Evolutionary conservation across 495 filamentous ascomycete species (phyloP).

Genomic region (Penicillium steckii): DNA sequence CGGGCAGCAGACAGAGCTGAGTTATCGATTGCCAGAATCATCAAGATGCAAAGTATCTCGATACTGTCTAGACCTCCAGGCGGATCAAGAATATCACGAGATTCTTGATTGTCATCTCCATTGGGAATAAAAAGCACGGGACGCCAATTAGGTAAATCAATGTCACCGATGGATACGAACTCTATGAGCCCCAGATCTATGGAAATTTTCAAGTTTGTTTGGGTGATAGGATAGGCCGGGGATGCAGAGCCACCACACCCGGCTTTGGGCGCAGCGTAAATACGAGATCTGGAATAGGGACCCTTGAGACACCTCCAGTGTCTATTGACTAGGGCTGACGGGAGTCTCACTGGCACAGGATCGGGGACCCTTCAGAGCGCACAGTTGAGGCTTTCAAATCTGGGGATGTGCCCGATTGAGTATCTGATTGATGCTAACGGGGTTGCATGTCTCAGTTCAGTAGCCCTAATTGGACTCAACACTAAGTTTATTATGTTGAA

Average conservation of each 20-base stretch:
- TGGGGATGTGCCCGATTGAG: neutral
- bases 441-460: constrained; percentile 14
- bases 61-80: neutral
- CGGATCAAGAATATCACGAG: constrained; percentile 9
- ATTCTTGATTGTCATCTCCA: constrained; percentile 7
- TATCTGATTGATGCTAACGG: neutral
- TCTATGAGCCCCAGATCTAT: neutral
- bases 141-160: neutral
- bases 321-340: neutral
- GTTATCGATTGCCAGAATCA: neutral
- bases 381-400: neutral
- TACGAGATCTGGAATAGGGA: constrained; percentile 34
- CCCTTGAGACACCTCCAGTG: constrained; percentile 17
- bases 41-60: neutral
- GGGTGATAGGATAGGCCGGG: constrained; percentile 12
- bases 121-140: neutral
- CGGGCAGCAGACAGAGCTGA: neutral
- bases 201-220: neutral
- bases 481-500: constrained; percentile 6
- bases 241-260: constrained; percentile 6
- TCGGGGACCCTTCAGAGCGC: neutral
- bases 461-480: constrained; percentile 5
- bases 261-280: constrained; percentile 19
- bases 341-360: constrained; percentile 8
- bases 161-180: neutral